A percentile compares a stretch with the other conserved stretches of the same genome.
Evolutionary conservation across 202 grass and related monocot species (phyloP).

Genomic region (Digitaria exilis): DNA sequence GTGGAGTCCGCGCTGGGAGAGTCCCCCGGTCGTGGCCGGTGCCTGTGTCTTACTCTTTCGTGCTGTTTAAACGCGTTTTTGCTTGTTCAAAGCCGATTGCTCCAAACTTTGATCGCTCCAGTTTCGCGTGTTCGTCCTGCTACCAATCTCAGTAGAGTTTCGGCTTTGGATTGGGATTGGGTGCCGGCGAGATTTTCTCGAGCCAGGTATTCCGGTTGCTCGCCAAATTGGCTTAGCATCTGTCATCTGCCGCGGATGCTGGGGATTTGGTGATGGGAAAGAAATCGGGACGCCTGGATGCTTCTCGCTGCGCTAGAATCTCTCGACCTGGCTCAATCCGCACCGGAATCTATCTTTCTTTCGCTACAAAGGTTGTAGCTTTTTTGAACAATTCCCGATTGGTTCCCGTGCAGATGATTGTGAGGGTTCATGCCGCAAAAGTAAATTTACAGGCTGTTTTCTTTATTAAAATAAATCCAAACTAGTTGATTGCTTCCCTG

Average conservation of each 20-base stretch:
- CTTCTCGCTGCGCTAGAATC: constrained; percentile 46
- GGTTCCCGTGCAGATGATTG: constrained; percentile 34
- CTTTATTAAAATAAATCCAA: neutral
- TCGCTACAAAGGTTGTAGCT: constrained; percentile 9
- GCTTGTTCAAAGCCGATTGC: neutral
- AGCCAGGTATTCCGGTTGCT: neutral
- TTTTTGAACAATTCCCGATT: constrained; percentile 35
- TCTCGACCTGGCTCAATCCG: constrained; percentile 24
- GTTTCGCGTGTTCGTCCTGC: neutral
- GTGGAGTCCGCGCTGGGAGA: neutral
- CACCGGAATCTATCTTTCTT: constrained; percentile 35
- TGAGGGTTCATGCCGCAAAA: constrained; percentile 37
- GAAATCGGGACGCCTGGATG: constrained; percentile 15
- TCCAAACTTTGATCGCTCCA: neutral
- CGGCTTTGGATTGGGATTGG: neutral
- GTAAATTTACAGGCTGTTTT: neutral
- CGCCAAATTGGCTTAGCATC: constrained; percentile 15
- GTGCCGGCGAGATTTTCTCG: neutral
- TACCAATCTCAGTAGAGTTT: neutral
- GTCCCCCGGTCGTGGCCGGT: neutral
- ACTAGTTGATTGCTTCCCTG: constrained; percentile 23
- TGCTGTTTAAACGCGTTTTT: constrained; percentile 9
- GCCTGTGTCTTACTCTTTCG: neutral
- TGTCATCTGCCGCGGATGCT: constrained; percentile 12
- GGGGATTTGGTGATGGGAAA: neutral